These are phyloP conservation scores for Schoenoplectus triqueter DNA, from an alignment of 202 grass and related monocot genomes.

Conservation along the genomic window DNA sequence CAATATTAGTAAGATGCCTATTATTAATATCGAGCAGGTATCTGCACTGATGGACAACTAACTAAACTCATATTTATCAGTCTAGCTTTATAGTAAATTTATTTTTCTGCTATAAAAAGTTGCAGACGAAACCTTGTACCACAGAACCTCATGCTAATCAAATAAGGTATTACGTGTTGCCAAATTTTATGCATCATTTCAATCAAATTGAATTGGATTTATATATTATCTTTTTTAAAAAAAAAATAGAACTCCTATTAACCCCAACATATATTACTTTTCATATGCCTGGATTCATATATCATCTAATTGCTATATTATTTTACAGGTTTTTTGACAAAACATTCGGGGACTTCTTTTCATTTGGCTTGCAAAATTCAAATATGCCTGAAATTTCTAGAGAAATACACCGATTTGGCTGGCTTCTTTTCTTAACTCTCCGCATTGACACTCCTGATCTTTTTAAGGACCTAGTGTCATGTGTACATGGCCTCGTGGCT, in stretches of 20 bases:
- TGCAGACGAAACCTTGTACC: not conserved
- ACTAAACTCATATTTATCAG: not conserved
- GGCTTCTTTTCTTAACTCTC: conserved; percentile 82
- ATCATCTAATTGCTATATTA: conserved; percentile 31
- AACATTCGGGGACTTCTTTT: conserved; percentile 80
- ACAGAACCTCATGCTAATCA: conserved; percentile 14
- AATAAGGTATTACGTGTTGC: not conserved
- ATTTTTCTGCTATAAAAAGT: conserved; percentile 26
- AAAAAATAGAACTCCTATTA: no score
- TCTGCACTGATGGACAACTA: not conserved
- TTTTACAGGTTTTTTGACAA: conserved; percentile 72
- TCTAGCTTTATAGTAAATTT: conserved; percentile 17
- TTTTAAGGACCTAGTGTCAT: conserved; percentile 79
- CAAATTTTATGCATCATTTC: not conserved
- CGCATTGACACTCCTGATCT: conserved; percentile 59
- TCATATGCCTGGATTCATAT: not conserved
- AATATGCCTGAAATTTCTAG: conserved; percentile 39
- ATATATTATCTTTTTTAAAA: not conserved
- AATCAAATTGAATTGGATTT: not conserved
- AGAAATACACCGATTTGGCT: conserved; percentile 73
- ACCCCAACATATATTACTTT: no score
- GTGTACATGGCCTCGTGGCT: conserved; percentile 81
- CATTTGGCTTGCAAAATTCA: conserved; percentile 43
- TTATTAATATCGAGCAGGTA: not conserved
- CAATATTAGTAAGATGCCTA: not conserved